These are phyloP conservation scores for Lyophyllum atratum DNA, from an alignment of 768 basidiomycete genomes.

Conservation along the genomic window DNA sequence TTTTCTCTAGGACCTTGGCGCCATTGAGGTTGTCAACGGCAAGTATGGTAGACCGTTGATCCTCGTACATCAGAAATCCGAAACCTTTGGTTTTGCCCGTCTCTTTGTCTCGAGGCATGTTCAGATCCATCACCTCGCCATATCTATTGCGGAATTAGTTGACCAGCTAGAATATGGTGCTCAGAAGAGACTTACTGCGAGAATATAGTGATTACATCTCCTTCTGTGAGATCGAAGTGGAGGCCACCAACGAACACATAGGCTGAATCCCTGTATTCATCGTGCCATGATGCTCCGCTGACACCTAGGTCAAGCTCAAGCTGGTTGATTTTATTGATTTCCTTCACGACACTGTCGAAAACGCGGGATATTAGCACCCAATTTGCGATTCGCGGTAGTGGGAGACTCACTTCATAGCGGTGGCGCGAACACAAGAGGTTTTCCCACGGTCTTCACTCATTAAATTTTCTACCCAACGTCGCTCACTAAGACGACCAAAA, in stretches of 20 bases:
- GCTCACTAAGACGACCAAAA: constrained; percentile 27
- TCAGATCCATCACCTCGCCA: constrained; percentile 95
- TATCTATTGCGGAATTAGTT: constrained; percentile 54
- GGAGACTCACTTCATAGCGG: constrained; percentile 69
- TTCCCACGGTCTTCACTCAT: constrained; percentile 38
- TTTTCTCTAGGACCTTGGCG: constrained; percentile 82
- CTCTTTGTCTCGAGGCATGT: constrained; percentile 91
- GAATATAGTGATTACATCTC: constrained; percentile 96
- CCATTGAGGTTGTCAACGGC: constrained; percentile 99
- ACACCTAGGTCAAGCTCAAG: constrained; percentile 80
- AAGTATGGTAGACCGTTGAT: constrained; percentile 92
- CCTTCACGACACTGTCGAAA: constrained; percentile 75
- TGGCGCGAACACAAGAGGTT: constrained; percentile 23
- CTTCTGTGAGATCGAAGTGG: constrained; percentile 88
- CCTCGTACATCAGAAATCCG: constrained; percentile 98
- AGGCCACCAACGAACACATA: constrained; percentile 94
- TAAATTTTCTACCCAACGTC: constrained; percentile 28
- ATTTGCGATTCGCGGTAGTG: background rate
- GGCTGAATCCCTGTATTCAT: constrained; percentile 97
- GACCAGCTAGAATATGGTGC: background rate
- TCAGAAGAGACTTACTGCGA: constrained; percentile 73
- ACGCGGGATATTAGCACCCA: constrained; percentile 10
- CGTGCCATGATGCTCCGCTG: constrained; percentile 85
- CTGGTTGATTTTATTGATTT: constrained; percentile 94
- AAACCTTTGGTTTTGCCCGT: constrained; percentile 92